phyloP scores from a whole-genome alignment of 805 yeast genomes.

The Wickerhamiella spandovensis region DNA sequence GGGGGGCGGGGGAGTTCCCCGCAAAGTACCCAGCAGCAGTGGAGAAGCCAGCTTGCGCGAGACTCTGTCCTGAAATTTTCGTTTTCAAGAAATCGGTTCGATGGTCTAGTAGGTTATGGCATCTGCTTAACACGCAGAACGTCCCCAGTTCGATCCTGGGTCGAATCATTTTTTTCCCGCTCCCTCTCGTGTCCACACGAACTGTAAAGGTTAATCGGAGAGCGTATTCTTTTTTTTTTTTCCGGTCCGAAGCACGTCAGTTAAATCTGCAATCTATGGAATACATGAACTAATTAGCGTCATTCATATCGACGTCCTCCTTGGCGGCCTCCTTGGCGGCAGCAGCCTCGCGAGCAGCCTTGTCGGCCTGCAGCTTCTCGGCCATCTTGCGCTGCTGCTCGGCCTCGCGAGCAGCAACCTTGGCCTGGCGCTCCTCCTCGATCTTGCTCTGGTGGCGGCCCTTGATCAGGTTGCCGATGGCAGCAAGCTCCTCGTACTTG shows the following conservation, averaged over 20 bases:
- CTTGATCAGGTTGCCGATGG: constrained; percentile 86
- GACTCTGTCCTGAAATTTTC: neutral
- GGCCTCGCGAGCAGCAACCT: constrained; percentile 78
- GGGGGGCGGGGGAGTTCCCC: too few relatives aligned
- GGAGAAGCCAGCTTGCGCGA: too few relatives aligned
- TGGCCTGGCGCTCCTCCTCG: constrained; percentile 88
- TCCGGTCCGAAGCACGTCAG: neutral
- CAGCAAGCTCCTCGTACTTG: constrained; percentile 91
- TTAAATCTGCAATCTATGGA: neutral
- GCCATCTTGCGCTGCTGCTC: constrained; percentile 71
- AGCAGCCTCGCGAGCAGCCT: constrained; percentile 33
- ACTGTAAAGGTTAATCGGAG: too few relatives aligned
- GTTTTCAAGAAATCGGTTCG: constrained; percentile 1
- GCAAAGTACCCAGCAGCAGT: too few relatives aligned
- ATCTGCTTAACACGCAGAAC: constrained; percentile 99
- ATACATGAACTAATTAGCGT: neutral
- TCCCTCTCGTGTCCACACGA: too few relatives aligned
- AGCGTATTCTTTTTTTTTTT: neutral
- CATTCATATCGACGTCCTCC: constrained; percentile 18
- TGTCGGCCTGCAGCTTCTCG: constrained; percentile 69
- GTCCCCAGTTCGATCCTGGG: constrained; percentile 99
- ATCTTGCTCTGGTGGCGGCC: constrained; percentile 91
- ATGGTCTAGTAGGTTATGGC: constrained; percentile 99
- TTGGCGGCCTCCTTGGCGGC: constrained; percentile 28
- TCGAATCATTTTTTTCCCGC: constrained; percentile 58